Evolutionary conservation across 139 green algal species (phyloP).

Genomic region (Chlorella sp.): DNA sequence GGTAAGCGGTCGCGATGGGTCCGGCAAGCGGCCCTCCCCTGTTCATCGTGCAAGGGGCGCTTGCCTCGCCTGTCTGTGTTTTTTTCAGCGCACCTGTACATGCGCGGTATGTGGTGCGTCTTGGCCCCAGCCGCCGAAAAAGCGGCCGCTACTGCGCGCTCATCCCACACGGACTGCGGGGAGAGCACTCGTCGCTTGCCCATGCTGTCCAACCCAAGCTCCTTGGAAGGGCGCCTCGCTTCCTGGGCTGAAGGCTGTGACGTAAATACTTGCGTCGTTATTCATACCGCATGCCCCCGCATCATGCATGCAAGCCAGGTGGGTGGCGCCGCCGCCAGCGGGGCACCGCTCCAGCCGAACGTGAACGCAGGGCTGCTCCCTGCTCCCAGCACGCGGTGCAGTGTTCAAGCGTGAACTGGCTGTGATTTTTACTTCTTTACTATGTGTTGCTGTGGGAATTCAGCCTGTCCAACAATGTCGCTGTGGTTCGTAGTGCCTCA

Average conservation of each 20-base stretch:
- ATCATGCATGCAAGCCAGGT: neutral
- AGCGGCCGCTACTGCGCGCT: constrained; percentile 44
- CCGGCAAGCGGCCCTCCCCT: neutral
- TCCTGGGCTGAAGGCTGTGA: neutral
- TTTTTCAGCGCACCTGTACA: constrained; percentile 66
- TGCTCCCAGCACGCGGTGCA: no score
- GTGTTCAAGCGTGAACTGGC: no score
- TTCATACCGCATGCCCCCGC: neutral
- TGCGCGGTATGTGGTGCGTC: constrained; percentile 52
- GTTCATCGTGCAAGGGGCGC: neutral
- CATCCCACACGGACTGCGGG: constrained; percentile 71
- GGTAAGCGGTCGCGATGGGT: neutral
- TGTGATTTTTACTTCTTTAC: no score
- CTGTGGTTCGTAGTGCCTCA: no score
- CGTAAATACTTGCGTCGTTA: neutral
- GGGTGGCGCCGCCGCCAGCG: no score
- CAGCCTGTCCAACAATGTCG: no score
- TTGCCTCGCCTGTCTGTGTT: neutral
- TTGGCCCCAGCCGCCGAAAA: constrained; percentile 73
- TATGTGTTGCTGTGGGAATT: no score
- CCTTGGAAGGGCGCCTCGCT: neutral
- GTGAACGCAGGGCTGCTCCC: no score
- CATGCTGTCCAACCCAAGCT: constrained; percentile 39
- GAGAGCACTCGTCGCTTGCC: constrained; percentile 42
- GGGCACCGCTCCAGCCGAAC: no score